Conservation (phyloP, 257 asterid genomes). For the Capsicum chinense region DNA sequence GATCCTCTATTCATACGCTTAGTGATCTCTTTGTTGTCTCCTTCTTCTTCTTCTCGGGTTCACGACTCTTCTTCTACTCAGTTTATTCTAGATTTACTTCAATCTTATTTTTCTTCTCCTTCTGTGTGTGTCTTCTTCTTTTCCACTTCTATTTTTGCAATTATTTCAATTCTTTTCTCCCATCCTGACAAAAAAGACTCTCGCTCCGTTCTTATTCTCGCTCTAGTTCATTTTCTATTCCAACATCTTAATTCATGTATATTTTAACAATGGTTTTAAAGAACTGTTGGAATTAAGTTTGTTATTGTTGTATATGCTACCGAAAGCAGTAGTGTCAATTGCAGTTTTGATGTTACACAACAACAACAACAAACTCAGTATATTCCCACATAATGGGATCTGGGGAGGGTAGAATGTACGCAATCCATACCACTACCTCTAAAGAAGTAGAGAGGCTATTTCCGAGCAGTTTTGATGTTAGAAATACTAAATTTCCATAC, state of each 20-base stretch:
- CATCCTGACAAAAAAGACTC: neutral
- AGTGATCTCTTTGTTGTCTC: neutral
- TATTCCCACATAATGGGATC: too few relatives aligned
- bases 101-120: constrained; percentile 2
- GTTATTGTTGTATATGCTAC: neutral
- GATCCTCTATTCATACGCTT: neutral
- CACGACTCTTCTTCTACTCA: neutral
- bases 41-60: neutral
- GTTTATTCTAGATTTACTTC: neutral
- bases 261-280: neutral
- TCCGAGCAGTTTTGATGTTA: neutral
- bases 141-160: neutral
- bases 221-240: neutral
- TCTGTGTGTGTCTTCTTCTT: neutral
- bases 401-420: too few relatives aligned
- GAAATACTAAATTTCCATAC: neutral
- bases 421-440: too few relatives aligned
- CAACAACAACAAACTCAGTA: too few relatives aligned
- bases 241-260: neutral
- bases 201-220: neutral
- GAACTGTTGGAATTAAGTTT: neutral
- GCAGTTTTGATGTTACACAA: neutral
- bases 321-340: neutral
- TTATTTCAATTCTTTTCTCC: neutral
- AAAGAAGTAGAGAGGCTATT: too few relatives aligned